Evolutionary conservation across 192 early-diverging fungal species (phyloP).

Genomic region (Entomortierella beljakovae): DNA sequence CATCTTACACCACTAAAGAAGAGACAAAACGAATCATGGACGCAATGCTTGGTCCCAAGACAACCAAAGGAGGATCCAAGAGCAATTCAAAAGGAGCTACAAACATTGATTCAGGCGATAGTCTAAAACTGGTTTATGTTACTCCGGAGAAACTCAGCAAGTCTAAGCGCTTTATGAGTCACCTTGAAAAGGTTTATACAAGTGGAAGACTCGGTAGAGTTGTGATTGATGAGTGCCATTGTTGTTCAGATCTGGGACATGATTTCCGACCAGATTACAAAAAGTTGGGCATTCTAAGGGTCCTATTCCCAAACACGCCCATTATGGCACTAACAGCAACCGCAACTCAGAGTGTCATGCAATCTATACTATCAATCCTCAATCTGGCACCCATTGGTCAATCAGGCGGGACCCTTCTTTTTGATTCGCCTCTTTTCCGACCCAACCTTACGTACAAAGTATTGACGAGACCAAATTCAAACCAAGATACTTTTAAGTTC

Average conservation of each 20-base stretch:
- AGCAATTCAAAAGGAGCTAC: not conserved
- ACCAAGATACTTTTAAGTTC: constrained; percentile 56
- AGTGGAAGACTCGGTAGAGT: constrained; percentile 79
- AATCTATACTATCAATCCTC: constrained; percentile 35
- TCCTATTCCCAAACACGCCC: constrained; percentile 77
- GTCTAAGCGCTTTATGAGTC: constrained; percentile 70
- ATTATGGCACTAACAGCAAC: constrained; percentile 97
- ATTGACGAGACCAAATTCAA: constrained; percentile 56
- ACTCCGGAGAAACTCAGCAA: constrained; percentile 89
- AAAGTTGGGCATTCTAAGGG: constrained; percentile 44
- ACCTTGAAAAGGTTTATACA: constrained; percentile 67
- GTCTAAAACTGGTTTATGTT: constrained; percentile 81
- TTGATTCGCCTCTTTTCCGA: constrained; percentile 71
- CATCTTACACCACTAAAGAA: constrained; percentile 46
- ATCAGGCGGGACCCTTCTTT: constrained; percentile 62
- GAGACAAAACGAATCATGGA: constrained; percentile 67
- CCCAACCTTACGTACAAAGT: constrained; percentile 75
- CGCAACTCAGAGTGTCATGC: constrained; percentile 58
- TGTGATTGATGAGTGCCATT: constrained; percentile 98
- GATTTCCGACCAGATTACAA: constrained; percentile 85
- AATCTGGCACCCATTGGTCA: constrained; percentile 34
- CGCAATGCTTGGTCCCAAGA: constrained; percentile 58
- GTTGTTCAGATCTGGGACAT: constrained; percentile 94
- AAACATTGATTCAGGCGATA: not conserved
- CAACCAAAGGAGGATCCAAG: constrained; percentile 43